Conservation (phyloP, 2,329 filamentous ascomycete genomes). For the Phyllosticta paracitricarpa region DNA sequence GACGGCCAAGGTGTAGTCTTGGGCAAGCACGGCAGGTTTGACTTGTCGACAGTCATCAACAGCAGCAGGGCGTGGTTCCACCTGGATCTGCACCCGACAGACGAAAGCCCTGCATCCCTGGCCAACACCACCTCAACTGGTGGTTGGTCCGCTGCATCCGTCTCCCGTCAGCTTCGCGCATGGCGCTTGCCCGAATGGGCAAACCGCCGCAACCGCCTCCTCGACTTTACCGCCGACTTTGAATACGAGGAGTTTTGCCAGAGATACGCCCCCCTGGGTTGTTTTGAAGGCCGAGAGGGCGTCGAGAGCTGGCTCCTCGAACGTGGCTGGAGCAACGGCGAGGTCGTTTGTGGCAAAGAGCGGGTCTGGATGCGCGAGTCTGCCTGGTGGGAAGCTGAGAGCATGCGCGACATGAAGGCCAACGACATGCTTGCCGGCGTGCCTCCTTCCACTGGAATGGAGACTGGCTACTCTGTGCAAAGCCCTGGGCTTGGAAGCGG, state of each 20-base stretch:
- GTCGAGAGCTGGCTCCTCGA: slow-evolving; percentile 92
- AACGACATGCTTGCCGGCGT: slow-evolving; percentile 34
- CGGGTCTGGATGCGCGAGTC: slow-evolving; percentile 91
- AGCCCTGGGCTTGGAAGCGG: slow-evolving; percentile 42
- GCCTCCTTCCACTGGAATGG: slow-evolving; percentile 51
- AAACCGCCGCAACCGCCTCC: slow-evolving; percentile 77
- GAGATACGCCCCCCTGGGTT: slow-evolving; percentile 74
- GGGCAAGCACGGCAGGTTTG: slow-evolving; percentile 68
- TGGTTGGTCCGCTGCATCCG: slow-evolving; percentile 83
- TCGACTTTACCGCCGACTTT: slow-evolving; percentile 96
- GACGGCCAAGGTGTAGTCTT: slow-evolving; percentile 69
- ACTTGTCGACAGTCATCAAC: slow-evolving; percentile 61
- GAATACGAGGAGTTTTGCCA: slow-evolving; percentile 85
- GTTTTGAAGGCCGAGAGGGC: slow-evolving; percentile 80
- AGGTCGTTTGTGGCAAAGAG: slow-evolving; percentile 82
- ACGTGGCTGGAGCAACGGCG: slow-evolving; percentile 95
- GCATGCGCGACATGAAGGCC: slow-evolving; percentile 82
- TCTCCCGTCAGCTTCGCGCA: slow-evolving; percentile 83
- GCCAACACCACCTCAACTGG: slow-evolving; percentile 66
- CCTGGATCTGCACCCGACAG: slow-evolving; percentile 80
- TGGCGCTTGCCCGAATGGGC: slow-evolving; percentile 97
- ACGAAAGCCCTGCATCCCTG: slow-evolving; percentile 67
- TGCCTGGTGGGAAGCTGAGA: slow-evolving; percentile 97
- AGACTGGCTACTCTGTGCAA: slow-evolving; percentile 62
- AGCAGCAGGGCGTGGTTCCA: slow-evolving; percentile 95